Evolutionary conservation across 108 stramenopile species (phyloP).

Genomic region (Pseudonitzschia multiseries): DNA sequence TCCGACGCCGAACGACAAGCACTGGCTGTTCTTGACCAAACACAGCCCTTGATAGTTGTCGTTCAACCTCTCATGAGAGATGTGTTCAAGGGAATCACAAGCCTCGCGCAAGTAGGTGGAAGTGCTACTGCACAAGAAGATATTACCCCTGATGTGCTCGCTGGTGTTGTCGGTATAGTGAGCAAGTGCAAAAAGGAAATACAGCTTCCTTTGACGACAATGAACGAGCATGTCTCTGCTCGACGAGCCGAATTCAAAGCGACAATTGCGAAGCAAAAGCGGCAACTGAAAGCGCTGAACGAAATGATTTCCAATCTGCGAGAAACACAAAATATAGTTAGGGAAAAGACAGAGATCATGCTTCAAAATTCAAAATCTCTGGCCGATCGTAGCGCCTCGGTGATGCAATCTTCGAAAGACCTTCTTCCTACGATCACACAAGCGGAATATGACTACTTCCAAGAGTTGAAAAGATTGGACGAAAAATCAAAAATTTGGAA

Average conservation of each 20-base stretch:
- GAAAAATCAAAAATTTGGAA: slow-evolving; percentile 53
- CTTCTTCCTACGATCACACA: slow-evolving; percentile 68
- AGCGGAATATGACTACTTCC: slow-evolving; percentile 72
- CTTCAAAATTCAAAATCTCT: slow-evolving; percentile 48
- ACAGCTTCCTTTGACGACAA: slow-evolving; percentile 62
- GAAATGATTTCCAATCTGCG: slow-evolving; percentile 43
- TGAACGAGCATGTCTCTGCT: slow-evolving; percentile 48
- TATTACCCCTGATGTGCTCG: slow-evolving; percentile 56
- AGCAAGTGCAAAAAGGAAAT: slow-evolving; percentile 66
- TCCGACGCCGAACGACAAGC: slow-evolving; percentile 28
- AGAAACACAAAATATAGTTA: slow-evolving; percentile 33
- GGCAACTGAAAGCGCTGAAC: slow-evolving; percentile 43
- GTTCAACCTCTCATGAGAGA: slow-evolving; percentile 51
- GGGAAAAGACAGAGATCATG: slow-evolving; percentile 40
- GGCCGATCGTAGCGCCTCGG: slow-evolving; percentile 59
- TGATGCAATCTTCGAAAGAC: slow-evolving; percentile 58
- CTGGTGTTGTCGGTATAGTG: slow-evolving; percentile 58
- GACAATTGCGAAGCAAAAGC: slow-evolving; percentile 48
- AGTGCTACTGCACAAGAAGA: slow-evolving; percentile 50
- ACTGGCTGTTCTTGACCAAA: slow-evolving; percentile 38
- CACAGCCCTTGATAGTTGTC: slow-evolving; percentile 51
- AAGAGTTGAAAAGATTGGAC: slow-evolving; percentile 53
- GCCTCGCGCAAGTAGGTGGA: slow-evolving; percentile 73
- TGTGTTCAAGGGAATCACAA: slow-evolving; percentile 50
- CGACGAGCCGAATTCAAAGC: slow-evolving; percentile 43